Evolutionary conservation across 129 eudicot genomes (phyloP), one percentile per base, ranked within the genome.

Genomic region (Cynara cardunculus): DNA sequence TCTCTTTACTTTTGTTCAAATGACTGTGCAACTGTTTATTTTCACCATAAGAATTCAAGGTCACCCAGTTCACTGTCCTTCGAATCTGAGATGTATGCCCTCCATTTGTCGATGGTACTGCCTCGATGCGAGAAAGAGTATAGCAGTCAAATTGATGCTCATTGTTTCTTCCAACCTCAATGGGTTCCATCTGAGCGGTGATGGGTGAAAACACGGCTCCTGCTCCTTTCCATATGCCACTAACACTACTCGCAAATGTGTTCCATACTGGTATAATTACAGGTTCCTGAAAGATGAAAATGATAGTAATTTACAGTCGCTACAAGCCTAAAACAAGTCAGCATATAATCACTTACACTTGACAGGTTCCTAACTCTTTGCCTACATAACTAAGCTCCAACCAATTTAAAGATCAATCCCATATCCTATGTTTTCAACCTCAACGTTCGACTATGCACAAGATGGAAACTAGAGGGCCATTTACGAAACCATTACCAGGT

Each of bases 201-300:
- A 88, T 91, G 44, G 98, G 96, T 56, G 99, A 96, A 82, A 93
- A 96, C 30, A 96, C 97, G 27, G 98, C 99, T 88, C 99, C 99
- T 31, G 87, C 93, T 85, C 99, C 99, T 81, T 93, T 96, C 99
- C 99, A 96, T 84, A 96, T 89, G 34, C 99, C 99, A 72, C 97
- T 96, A 72, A 96, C 86, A 82, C 98, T 96, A 82, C 98, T 96
- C 39, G 88, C 81, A 84, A 96, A 96, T 64, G 98, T 96, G 83
- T 84, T 83, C 99, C 99, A 96, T 78, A 84, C 62, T 26, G 99
- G 99, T 44, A 87, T 86, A 80, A 96, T 89, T 18, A 96, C 99
- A 22, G 99, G 99, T 84, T 96, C 99, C 99, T 96, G 83, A 76
- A 78, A 73, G 8, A 86, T 78, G 68, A 83, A 83, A 72, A 37